These are phyloP conservation scores for Coniferiporia sulphurascens DNA, from an alignment of 1,284 basidiomycete genomes.

Conservation along the genomic window DNA sequence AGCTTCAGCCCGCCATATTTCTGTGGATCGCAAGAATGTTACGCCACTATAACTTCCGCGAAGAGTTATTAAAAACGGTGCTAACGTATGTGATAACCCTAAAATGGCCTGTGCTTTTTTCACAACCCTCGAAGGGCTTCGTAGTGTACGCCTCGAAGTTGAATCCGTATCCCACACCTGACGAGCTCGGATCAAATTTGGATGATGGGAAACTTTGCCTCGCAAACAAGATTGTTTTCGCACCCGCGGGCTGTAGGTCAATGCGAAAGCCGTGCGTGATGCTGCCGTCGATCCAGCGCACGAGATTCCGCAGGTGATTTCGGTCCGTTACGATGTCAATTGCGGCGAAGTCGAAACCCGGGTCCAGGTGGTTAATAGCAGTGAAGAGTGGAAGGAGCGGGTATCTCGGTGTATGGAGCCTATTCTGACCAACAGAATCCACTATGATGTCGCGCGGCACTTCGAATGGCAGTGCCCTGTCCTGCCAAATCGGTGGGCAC, in stretches of 20 bases:
- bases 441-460: conserved; percentile 28
- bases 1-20: conserved; percentile 30
- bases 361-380: conserved; percentile 30
- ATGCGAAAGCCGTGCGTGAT: conserved; percentile 30
- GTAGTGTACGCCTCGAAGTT: conserved; percentile 32
- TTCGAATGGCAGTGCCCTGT: conserved; percentile 18
- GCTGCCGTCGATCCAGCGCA: conserved; percentile 28
- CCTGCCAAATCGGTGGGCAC: conserved; percentile 29
- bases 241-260: conserved; percentile 28
- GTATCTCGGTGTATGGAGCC: conserved; percentile 26
- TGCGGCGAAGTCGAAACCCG: conserved; percentile 25
- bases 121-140: conserved; percentile 26
- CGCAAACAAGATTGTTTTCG: conserved; percentile 8
- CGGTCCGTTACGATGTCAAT: conserved; percentile 34
- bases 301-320: conserved; percentile 33
- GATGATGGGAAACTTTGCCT: conserved; percentile 21
- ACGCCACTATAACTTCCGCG: not conserved
- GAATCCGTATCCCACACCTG: conserved; percentile 27
- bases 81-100: conserved; percentile 34
- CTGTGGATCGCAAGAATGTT: conserved; percentile 17
- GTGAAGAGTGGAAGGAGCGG: conserved; percentile 32
- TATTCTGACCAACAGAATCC: conserved; percentile 30
- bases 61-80: conserved; percentile 15
- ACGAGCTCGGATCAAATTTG: not conserved
- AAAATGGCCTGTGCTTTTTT: conserved; percentile 31